Evolutionary conservation across 2,329 filamentous ascomycete genomes (phyloP).

Genomic region (Ceratocystis albifundus): DNA sequence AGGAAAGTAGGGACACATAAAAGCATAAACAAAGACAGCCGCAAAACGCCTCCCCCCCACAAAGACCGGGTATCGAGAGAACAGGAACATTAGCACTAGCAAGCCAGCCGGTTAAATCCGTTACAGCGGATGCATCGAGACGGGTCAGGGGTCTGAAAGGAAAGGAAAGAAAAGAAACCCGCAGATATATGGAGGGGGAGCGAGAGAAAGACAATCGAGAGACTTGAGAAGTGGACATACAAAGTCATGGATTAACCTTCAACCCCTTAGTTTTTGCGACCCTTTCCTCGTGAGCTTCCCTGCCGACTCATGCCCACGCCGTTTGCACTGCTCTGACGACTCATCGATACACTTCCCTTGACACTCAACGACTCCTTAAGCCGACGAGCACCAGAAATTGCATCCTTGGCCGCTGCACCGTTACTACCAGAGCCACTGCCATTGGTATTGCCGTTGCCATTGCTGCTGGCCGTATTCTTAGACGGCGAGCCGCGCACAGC

Average conservation of each 20-base stretch:
- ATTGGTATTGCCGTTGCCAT: no score
- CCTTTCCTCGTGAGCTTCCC: conserved; percentile 40
- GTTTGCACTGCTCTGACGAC: conserved; percentile 44
- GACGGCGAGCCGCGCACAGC: conserved; percentile 27
- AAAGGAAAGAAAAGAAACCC: no score
- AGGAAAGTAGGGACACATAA: conserved; percentile 24
- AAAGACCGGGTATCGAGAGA: not conserved
- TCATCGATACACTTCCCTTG: conserved; percentile 36
- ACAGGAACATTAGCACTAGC: not conserved
- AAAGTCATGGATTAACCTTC: not conserved
- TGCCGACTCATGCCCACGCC: conserved; percentile 47
- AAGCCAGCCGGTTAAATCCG: not conserved
- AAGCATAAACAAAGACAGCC: not conserved
- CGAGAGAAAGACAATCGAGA: no score
- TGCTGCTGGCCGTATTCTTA: conserved; percentile 8
- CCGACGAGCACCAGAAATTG: conserved; percentile 42
- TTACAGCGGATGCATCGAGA: no score
- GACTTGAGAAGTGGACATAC: no score
- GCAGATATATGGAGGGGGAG: no score
- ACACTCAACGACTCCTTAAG: conserved; percentile 39
- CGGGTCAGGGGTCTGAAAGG: no score
- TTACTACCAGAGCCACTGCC: not conserved
- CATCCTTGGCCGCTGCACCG: conserved; percentile 37
- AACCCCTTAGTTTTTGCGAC: conserved; percentile 30
- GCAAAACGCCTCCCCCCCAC: not conserved